phyloP scores from a whole-genome alignment of 148 eudicot species.

The Rhododendron kiyosumense region DNA sequence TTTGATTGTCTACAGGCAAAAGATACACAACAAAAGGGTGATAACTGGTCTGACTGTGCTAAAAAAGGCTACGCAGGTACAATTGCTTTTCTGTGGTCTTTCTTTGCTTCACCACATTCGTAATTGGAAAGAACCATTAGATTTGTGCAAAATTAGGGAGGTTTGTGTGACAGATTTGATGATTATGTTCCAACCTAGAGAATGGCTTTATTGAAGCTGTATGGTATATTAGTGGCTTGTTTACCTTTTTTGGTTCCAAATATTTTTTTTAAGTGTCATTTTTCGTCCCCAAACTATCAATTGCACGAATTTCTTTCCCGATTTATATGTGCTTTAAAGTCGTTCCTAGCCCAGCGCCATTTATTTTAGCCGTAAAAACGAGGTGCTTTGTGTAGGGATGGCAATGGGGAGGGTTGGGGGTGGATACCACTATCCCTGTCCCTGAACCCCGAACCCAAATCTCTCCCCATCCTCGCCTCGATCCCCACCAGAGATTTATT shows the following conservation, averaged over 20 bases:
- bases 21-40: slow-evolving; percentile 41
- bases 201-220: not conserved
- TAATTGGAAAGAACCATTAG: not conserved
- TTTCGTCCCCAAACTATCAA: not conserved
- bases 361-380: not conserved
- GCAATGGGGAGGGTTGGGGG: too few relatives aligned
- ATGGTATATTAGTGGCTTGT: not conserved
- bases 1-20: slow-evolving; percentile 31
- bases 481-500: too few relatives aligned
- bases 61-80: slow-evolving; percentile 75
- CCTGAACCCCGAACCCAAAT: too few relatives aligned
- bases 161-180: not conserved
- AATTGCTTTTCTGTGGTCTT: not conserved
- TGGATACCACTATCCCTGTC: too few relatives aligned
- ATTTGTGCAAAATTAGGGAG: not conserved
- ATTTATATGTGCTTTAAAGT: not conserved
- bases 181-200: not conserved
- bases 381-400: not conserved
- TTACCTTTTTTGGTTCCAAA: not conserved
- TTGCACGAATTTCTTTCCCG: not conserved
- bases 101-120: not conserved
- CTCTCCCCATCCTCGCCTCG: too few relatives aligned
- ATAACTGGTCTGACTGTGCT: slow-evolving; percentile 73
- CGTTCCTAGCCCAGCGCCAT: not conserved
- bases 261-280: not conserved